Evolutionary conservation across 352 stramenopile species (phyloP).

Genomic region (Phytophthora pseudosyringae): DNA sequence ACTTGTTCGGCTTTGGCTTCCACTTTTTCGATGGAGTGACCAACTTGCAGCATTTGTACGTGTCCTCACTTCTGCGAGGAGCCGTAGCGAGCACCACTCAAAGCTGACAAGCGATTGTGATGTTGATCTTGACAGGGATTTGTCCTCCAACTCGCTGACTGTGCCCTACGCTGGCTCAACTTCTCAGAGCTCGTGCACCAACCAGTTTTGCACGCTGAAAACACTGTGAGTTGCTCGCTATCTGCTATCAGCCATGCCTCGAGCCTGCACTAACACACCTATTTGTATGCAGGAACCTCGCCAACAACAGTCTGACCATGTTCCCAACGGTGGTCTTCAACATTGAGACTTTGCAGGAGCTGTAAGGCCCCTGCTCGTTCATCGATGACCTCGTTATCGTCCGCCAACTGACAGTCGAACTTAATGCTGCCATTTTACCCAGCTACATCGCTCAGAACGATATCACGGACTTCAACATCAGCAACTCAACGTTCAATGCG

Average conservation of each 20-base stretch:
- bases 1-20: constrained; percentile 41
- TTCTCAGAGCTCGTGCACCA: constrained; percentile 23
- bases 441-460: constrained; percentile 43
- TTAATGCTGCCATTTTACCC: neutral
- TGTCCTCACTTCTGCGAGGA: neutral
- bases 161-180: constrained; percentile 41
- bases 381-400: neutral
- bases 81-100: too few species aligned
- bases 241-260: neutral
- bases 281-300: constrained; percentile 33
- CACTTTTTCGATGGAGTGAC: constrained; percentile 43
- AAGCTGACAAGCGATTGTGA: neutral
- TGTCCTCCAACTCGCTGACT: constrained; percentile 49
- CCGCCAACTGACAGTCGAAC: neutral
- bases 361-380: constrained; percentile 19
- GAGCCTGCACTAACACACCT: neutral
- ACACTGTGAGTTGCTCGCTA: constrained; percentile 29
- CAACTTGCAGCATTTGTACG: constrained; percentile 43
- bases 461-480: constrained; percentile 50
- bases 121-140: constrained; percentile 32
- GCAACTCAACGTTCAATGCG: constrained; percentile 30
- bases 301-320: constrained; percentile 38
- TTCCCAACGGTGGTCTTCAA: constrained; percentile 45
- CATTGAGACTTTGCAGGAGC: constrained; percentile 32
- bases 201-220: constrained; percentile 33